These are phyloP conservation scores for Penicillium goetzii DNA, from an alignment of 495 filamentous ascomycete species.

Conservation along the genomic window DNA sequence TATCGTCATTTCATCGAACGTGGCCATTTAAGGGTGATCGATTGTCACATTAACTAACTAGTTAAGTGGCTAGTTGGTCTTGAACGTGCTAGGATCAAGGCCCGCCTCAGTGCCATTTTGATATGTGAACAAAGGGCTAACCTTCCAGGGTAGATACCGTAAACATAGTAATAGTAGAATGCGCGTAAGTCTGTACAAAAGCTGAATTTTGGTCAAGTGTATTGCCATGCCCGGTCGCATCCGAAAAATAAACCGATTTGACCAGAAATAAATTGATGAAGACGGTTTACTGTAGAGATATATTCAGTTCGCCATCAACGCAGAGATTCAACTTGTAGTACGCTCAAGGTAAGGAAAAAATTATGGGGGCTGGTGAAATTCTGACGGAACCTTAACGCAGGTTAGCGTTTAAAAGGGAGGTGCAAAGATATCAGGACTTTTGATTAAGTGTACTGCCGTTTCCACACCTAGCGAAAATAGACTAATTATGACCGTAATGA, in stretches of 20 bases:
- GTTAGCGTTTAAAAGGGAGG: slow-evolving; percentile 7
- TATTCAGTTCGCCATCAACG: slow-evolving; percentile 5
- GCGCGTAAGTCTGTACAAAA: slow-evolving; percentile 1
- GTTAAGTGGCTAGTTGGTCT: too few species aligned
- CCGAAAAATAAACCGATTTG: slow-evolving; percentile 9
- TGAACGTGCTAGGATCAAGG: neutral
- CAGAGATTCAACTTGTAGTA: slow-evolving; percentile 10
- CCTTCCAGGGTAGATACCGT: neutral
- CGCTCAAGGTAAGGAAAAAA: slow-evolving; percentile 8
- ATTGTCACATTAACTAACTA: neutral
- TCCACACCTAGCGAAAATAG: neutral
- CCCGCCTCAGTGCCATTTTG: neutral
- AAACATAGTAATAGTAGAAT: neutral
- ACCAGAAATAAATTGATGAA: neutral
- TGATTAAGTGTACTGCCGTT: slow-evolving; percentile 4
- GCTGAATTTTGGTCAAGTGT: slow-evolving; percentile 5
- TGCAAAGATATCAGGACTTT: slow-evolving; percentile 5
- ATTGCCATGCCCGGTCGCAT: slow-evolving; percentile 8
- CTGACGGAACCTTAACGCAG: slow-evolving; percentile 6
- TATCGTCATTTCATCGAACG: neutral
- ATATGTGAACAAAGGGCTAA: neutral
- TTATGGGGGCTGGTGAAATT: slow-evolving; percentile 6
- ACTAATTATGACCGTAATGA: slow-evolving; percentile 3
- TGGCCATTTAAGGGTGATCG: neutral
- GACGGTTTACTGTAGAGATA: slow-evolving; percentile 9